These are phyloP conservation scores for Aphanoascus verrucosus DNA, from an alignment of 2,329 filamentous ascomycete species.

Conservation along the genomic window DNA sequence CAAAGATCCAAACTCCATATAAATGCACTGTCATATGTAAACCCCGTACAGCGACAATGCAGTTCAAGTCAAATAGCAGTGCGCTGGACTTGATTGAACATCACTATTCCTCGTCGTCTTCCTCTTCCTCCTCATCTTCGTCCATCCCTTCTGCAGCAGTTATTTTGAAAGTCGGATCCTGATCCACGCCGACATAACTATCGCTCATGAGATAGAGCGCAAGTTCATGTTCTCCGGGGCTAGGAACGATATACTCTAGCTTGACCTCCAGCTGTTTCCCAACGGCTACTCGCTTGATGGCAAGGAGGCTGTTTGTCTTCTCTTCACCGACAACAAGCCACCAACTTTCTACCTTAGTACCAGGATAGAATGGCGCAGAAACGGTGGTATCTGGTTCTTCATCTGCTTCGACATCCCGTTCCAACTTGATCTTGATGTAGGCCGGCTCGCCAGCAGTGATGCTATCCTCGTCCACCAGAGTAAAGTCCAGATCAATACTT, in stretches of 20 bases:
- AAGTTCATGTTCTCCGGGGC: slow-evolving; percentile 72
- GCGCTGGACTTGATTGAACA: neutral
- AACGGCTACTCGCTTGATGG: slow-evolving; percentile 90
- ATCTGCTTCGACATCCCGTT: slow-evolving; percentile 66
- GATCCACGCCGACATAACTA: slow-evolving; percentile 92
- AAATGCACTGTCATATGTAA: neutral
- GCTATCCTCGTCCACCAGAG: slow-evolving; percentile 68
- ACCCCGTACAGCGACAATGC: neutral
- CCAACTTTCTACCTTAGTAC: slow-evolving; percentile 92
- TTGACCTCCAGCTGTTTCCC: slow-evolving; percentile 64
- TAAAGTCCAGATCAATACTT: slow-evolving; percentile 82
- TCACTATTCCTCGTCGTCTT: slow-evolving; percentile 40
- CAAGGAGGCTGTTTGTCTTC: slow-evolving; percentile 72
- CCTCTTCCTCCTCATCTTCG: slow-evolving; percentile 79
- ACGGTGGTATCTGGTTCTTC: slow-evolving; percentile 72
- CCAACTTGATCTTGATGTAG: slow-evolving; percentile 72
- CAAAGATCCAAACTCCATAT: neutral
- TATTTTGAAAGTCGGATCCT: slow-evolving; percentile 81
- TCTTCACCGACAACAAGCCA: slow-evolving; percentile 96
- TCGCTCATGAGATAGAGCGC: slow-evolving; percentile 95
- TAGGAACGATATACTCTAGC: slow-evolving; percentile 81
- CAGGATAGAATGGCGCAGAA: slow-evolving; percentile 89
- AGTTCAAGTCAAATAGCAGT: neutral
- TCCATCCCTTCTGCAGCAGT: slow-evolving; percentile 88
- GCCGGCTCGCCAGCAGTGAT: slow-evolving; percentile 71